Conservation (phyloP, 108 stramenopile species). For the Pseudonitzschia multistriata region DNA sequence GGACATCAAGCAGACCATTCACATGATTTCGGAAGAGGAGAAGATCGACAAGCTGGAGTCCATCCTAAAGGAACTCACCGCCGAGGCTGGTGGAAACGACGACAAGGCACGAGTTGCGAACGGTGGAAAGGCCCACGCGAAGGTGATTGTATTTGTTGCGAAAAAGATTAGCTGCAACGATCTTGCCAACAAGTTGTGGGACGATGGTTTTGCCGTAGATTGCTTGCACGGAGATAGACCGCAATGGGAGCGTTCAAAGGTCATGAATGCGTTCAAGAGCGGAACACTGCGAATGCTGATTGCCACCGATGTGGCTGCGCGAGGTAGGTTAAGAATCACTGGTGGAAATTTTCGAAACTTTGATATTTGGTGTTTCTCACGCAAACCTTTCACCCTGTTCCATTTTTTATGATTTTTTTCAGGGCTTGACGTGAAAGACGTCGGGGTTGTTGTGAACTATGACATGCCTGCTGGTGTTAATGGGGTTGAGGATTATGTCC, state of each 20-base stretch:
- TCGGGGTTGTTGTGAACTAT: constrained; percentile 95
- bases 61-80: constrained; percentile 86
- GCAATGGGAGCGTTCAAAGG: constrained; percentile 95
- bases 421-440: constrained; percentile 94
- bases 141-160: constrained; percentile 88
- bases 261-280: constrained; percentile 91
- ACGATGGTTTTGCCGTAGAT: constrained; percentile 91
- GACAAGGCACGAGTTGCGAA: constrained; percentile 44
- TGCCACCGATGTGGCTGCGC: constrained; percentile 97
- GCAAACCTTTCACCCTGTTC: no score
- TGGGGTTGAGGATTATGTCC: constrained; percentile 91
- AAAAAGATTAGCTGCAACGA: constrained; percentile 87
- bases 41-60: constrained; percentile 91
- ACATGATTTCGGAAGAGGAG: constrained; percentile 84
- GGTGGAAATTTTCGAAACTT: no score
- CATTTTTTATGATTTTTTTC: neutral
- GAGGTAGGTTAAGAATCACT: constrained; percentile 48
- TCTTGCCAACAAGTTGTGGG: constrained; percentile 87
- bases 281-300: constrained; percentile 90
- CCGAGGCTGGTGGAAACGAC: constrained; percentile 32
- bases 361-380: no score
- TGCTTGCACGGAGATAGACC: constrained; percentile 96
- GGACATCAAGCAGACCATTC: constrained; percentile 89
- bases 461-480: constrained; percentile 92
- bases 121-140: constrained; percentile 77